Conservation (phyloP, 1,284 basidiomycete genomes). For the Pyrrhoderma noxium region DNA sequence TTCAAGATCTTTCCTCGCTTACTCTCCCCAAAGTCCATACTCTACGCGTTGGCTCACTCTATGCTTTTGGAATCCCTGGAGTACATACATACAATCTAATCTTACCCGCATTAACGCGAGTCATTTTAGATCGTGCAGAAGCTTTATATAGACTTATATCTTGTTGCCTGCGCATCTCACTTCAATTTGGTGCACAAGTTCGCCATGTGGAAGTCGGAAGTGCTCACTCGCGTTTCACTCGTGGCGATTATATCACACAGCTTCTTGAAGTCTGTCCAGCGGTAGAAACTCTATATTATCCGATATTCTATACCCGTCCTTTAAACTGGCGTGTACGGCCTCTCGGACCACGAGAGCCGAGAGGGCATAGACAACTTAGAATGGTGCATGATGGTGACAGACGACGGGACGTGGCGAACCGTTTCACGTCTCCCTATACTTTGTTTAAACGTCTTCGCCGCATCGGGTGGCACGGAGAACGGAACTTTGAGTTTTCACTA, state of each 20-base stretch:
- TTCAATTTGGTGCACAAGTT: neutral
- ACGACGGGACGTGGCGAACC: too few relatives aligned
- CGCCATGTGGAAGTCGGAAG: constrained; percentile 5
- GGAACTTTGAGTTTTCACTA: neutral
- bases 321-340: constrained; percentile 6
- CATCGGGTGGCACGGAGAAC: constrained; percentile 3
- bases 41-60: constrained; percentile 2
- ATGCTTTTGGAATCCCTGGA: constrained; percentile 7
- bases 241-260: constrained; percentile 4
- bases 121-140: constrained; percentile 10
- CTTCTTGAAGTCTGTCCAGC: constrained; percentile 5
- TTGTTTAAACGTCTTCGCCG: neutral
- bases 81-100: neutral
- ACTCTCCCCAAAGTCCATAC: constrained; percentile 9
- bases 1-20: neutral
- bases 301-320: constrained; percentile 7
- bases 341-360: neutral
- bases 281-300: constrained; percentile 7
- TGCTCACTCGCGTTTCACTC: constrained; percentile 8
- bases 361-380: neutral
- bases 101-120: constrained; percentile 1
- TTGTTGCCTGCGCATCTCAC: neutral
- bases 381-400: too few relatives aligned
- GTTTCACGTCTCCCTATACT: too few relatives aligned
- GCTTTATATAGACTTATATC: constrained; percentile 1